Conservation (phyloP, 768 basidiomycete genomes). For the Leccinum pellstonianum region DNA sequence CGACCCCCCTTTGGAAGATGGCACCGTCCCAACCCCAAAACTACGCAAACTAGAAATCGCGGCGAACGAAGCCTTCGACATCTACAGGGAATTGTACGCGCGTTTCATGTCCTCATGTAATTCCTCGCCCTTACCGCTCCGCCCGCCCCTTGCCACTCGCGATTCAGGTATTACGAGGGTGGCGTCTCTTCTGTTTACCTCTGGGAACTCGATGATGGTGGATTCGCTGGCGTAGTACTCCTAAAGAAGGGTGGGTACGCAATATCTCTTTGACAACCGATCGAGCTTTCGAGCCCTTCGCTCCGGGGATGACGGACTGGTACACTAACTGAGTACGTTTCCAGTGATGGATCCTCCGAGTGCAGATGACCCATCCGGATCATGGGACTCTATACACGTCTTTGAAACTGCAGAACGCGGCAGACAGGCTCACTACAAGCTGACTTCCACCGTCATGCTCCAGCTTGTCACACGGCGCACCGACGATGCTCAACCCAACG, state of each 20-base stretch:
- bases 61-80: conserved; percentile 96
- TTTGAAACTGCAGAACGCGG: conserved; percentile 94
- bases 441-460: conserved; percentile 97
- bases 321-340: conserved; percentile 5
- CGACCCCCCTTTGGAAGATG: conserved; percentile 85
- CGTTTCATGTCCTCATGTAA: conserved; percentile 5
- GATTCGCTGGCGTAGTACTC: conserved; percentile 94
- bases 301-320: neutral
- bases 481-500: conserved; percentile 23
- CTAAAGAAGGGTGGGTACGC: conserved; percentile 80
- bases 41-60: conserved; percentile 89
- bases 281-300: conserved; percentile 4
- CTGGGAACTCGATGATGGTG: conserved; percentile 96
- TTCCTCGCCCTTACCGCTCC: neutral
- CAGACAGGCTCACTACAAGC: conserved; percentile 91
- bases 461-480: conserved; percentile 66
- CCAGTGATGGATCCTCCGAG: conserved; percentile 62
- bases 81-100: conserved; percentile 90
- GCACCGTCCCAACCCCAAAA: conserved; percentile 79
- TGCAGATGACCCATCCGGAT: conserved; percentile 67
- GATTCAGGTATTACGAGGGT: conserved; percentile 90
- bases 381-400: conserved; percentile 99
- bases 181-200: conserved; percentile 96
- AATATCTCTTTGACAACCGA: neutral
- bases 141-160: neutral